Conservation (phyloP, 257 asterid species). For the Jacaranda mimosifolia region DNA sequence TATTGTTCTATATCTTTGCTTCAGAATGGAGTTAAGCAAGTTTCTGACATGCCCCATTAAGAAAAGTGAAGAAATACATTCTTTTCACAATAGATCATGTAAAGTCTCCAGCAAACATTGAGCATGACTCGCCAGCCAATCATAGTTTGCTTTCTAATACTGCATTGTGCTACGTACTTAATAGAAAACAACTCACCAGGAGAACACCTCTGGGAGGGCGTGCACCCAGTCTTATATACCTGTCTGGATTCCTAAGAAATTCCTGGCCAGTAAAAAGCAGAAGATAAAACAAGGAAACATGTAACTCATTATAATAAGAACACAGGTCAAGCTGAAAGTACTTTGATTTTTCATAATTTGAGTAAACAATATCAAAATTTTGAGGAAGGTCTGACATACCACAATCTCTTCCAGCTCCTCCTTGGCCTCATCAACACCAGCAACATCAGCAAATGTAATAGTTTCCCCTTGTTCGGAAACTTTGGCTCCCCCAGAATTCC, state of each 20-base stretch:
- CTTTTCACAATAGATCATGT: constrained; percentile 29
- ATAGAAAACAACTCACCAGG: constrained; percentile 72
- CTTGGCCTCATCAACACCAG: constrained; percentile 99
- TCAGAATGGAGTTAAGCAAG: neutral
- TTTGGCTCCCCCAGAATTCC: constrained; percentile 71
- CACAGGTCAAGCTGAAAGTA: constrained; percentile 8
- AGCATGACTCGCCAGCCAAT: constrained; percentile 30
- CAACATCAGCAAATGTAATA: constrained; percentile 93
- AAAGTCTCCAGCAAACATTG: constrained; percentile 26
- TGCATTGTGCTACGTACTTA: constrained; percentile 8
- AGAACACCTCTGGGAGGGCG: constrained; percentile 99
- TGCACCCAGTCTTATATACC: constrained; percentile 88
- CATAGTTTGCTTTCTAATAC: constrained; percentile 16
- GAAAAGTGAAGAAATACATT: constrained; percentile 1
- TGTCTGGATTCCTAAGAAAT: constrained; percentile 95
- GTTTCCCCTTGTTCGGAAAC: constrained; percentile 90
- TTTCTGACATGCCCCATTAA: constrained; percentile 15
- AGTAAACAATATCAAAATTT: constrained; percentile 23
- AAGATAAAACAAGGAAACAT: constrained; percentile 31
- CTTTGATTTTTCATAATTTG: constrained; percentile 6
- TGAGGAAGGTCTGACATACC: constrained; percentile 56
- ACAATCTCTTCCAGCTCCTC: constrained; percentile 99
- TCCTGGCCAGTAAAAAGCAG: constrained; percentile 65
- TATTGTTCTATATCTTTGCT: constrained; percentile 2
- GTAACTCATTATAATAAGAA: constrained; percentile 19